These are phyloP conservation scores for Russula griseocarnosa DNA, from an alignment of 768 basidiomycete species.

Conservation along the genomic window DNA sequence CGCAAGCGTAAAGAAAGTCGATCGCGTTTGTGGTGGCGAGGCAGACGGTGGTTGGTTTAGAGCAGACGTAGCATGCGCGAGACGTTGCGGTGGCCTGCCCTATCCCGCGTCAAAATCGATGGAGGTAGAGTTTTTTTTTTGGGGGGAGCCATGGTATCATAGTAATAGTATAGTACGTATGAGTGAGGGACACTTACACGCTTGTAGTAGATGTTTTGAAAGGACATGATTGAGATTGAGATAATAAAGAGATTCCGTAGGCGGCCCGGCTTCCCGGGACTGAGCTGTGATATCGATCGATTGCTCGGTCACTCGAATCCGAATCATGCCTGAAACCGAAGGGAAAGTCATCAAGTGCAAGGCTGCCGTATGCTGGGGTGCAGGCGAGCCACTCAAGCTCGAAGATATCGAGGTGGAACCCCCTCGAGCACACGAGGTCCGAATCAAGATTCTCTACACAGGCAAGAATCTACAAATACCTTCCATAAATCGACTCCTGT, in stretches of 20 bases:
- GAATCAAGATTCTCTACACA: constrained; percentile 88
- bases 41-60: constrained; percentile 75
- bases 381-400: constrained; percentile 77
- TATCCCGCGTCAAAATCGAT: constrained; percentile 33
- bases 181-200: constrained; percentile 50
- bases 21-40: constrained; percentile 77
- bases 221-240: constrained; percentile 47
- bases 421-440: constrained; percentile 84
- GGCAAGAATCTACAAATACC: constrained; percentile 54
- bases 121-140: background rate
- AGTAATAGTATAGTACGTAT: background rate
- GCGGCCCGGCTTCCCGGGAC: background rate
- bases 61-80: constrained; percentile 75
- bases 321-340: constrained; percentile 63
- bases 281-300: too few relatives aligned
- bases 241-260: background rate
- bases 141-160: background rate
- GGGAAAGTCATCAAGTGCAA: constrained; percentile 83
- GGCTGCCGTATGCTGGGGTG: constrained; percentile 94
- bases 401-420: constrained; percentile 95
- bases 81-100: constrained; percentile 70
- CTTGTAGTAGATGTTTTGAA: constrained; percentile 85
- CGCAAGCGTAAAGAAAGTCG: constrained; percentile 86
- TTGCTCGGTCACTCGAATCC: constrained; percentile 15
- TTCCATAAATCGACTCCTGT: background rate